Base-by-base conservation (phyloP, 2,329 filamentous ascomycete species). In the Corynespora cassiicola region DNA sequence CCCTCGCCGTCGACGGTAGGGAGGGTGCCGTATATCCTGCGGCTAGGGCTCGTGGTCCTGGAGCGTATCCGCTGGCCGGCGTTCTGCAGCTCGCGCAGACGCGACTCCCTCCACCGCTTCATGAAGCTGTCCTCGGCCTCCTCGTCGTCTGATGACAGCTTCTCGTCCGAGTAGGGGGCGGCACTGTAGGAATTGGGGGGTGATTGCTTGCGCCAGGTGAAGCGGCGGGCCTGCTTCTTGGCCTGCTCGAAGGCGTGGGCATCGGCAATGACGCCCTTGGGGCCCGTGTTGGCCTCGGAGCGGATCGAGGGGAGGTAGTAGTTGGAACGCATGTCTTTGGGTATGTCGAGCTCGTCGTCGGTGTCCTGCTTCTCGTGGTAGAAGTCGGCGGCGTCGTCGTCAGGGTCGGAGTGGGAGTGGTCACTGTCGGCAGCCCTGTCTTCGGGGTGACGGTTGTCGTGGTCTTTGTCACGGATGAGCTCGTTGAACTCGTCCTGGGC, bases 211-310 rank as follows among this genome's bases (percentile, higher is more conserved):
- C 56, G 54, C 53, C 56, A 64, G n/a, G 61, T 65, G 53, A 64
- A 66, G 16, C 63, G 58, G 17, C 58, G 45, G 7, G 61, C 58
- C 47, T 66, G 60, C 51, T 67, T 67, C 53, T 60, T 66, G 9
- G 86, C 86, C 57, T 81, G 76, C 70, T 89, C 86, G 67, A 86
- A 92, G 58, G 84, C 83, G 58, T 87, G 79, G 23, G 88, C 88
- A 63, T 94, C 88, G 55, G 88, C 87, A 60, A 94, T 92, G 67
- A 94, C 88, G 47, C 88, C 88, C 74, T 92, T 92, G 53, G 90
- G 88, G 30, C 88, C 88, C 3, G 88, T 92, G 53, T 87, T 84
- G 51, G 82, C 80, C 41, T 86, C 84, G 36, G 75, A 81, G 65
- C 88, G 66, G 45, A 87, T 80, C 60, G 77, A 79, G 58, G 88